Base-by-base conservation (phyloP, 2,329 filamentous ascomycete species). In the Phialocephala sp. region DNA sequence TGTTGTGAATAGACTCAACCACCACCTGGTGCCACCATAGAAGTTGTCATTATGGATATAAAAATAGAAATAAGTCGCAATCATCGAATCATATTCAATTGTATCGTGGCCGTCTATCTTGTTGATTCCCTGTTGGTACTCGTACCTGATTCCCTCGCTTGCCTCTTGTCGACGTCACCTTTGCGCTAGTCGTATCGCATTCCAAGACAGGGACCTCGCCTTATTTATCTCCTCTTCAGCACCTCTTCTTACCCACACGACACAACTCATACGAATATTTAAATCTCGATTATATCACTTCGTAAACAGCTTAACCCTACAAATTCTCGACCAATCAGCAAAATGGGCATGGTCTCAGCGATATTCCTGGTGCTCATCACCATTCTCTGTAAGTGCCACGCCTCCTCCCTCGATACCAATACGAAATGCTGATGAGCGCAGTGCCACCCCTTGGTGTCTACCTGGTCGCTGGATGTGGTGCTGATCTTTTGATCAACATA, bases 301-400 rank as follows among this genome's bases (percentile, higher is more conserved):
- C 9, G 20, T 5, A 52, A 27, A 20, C 20, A 52, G 15, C 50
- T 35, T 32, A 27, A 32, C 50, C 2, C 27, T n/a, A 4, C 18
- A 27, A 50, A 22, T 20, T 22, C 18, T 32, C 22, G 32, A 54
- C 18, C 50, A 54, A 54, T 35, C 22, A 32, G 24, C 11, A 54
- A 75, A 71, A 78, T 78, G 76, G 75, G 75, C 62, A 70, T 67
- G 24, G 68, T 72, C 35, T 79, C 80, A 20, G 78, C 77, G 55
- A 69, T 83, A 36, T 76, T 80, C 63, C 67, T 83, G 64, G 77
- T 84, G 50, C 70, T 84, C 24, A 75, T 82, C 71, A 83, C 82
- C 47, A 68, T 84, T 35, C 76, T 84, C 69, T 72, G 81, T 84
- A 76, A 68, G 78, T 61, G 50, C 45, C 32, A 32, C 35, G 2